phyloP scores from a whole-genome alignment of 2,329 filamentous ascomycete genomes.

The Fusarium succisae region DNA sequence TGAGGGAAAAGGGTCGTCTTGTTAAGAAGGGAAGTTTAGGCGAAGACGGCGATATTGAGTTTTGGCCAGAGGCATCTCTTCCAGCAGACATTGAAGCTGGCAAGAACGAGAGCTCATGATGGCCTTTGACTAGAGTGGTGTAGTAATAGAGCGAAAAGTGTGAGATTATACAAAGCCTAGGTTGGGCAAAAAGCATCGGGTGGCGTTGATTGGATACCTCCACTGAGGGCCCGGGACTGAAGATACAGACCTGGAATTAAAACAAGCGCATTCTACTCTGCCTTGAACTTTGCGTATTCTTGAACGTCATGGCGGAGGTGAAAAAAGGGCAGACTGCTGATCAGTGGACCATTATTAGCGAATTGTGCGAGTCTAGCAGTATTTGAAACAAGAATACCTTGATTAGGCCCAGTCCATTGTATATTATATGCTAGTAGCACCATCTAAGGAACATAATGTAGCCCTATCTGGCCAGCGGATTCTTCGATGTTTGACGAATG shows the following conservation, averaged over 20 bases:
- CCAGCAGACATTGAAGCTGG: conserved; percentile 32
- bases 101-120: conserved; percentile 14
- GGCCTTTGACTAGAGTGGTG: not conserved
- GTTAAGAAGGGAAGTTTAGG: conserved; percentile 77
- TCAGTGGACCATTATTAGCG: not conserved
- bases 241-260: not conserved
- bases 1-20: conserved; percentile 77
- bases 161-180: conserved; percentile 28
- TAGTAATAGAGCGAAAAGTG: not conserved
- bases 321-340: not conserved
- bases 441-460: not conserved
- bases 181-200: conserved; percentile 16
- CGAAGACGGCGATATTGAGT: conserved; percentile 87
- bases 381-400: not conserved
- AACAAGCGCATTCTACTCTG: not conserved
- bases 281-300: too few relatives aligned
- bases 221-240: not conserved
- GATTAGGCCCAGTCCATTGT: not conserved
- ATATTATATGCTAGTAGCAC: not conserved
- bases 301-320: too few relatives aligned
- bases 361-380: not conserved
- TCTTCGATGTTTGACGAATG: not conserved
- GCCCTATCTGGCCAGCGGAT: not conserved
- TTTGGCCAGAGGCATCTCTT: conserved; percentile 78
- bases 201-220: conserved; percentile 38